Percentiles rank a stretch among this genome's conserved stretches.
These are phyloP conservation scores for Daldinia eschscholtzii DNA, from an alignment of 2,329 filamentous ascomycete species.

Conservation along the genomic window DNA sequence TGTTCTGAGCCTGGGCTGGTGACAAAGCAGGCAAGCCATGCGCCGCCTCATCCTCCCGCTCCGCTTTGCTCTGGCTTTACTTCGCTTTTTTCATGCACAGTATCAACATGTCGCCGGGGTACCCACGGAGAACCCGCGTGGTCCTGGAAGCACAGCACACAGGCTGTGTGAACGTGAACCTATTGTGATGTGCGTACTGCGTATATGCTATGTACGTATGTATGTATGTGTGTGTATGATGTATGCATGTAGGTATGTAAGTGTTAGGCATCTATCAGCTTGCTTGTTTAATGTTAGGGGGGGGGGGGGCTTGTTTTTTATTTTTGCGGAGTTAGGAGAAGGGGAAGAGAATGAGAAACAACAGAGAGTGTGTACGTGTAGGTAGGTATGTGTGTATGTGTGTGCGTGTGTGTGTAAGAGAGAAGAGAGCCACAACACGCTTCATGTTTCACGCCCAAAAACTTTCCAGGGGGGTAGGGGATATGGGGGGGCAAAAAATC, in stretches of 20 bases:
- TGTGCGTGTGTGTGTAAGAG: no score
- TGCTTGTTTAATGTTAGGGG: neutral
- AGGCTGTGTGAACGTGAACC: neutral
- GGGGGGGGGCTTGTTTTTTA: neutral
- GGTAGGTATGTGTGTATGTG: no score
- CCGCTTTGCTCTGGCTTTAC: slow-evolving; percentile 18
- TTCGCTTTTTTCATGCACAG: slow-evolving; percentile 8
- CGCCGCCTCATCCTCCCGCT: slow-evolving; percentile 27
- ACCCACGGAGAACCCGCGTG: slow-evolving; percentile 7
- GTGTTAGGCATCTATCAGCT: neutral
- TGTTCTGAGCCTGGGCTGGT: slow-evolving; percentile 11
- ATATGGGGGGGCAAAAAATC: slow-evolving; percentile 9
- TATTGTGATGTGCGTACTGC: neutral
- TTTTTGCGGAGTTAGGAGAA: slow-evolving; percentile 26
- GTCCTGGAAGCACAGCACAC: slow-evolving; percentile 3
- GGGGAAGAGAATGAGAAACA: neutral
- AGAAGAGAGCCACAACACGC: slow-evolving; percentile 41
- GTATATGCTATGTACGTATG: slow-evolving; percentile 1
- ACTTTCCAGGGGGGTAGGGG: slow-evolving; percentile 27
- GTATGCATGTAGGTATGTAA: slow-evolving; percentile 28
- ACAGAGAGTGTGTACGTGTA: neutral
- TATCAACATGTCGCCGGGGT: slow-evolving; percentile 13
- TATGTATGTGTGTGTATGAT: slow-evolving; percentile 13
- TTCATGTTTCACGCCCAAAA: slow-evolving; percentile 41
- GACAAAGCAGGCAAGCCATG: slow-evolving; percentile 9